These are phyloP conservation scores for Pichia sp. DNA, from an alignment of 1,139 yeast species.

Conservation along the genomic window DNA sequence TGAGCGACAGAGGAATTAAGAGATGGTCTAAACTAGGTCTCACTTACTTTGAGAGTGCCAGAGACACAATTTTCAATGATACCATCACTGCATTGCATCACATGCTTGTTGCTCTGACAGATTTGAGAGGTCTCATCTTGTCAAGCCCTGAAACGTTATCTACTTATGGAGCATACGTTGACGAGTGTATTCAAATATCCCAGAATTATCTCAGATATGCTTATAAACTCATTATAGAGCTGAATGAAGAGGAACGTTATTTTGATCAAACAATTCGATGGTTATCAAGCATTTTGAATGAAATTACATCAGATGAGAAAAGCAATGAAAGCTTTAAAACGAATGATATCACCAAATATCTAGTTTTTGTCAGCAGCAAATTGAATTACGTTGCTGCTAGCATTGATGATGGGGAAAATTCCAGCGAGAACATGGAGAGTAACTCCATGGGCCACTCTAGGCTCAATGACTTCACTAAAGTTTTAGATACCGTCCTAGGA, in stretches of 20 bases:
- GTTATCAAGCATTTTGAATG: conserved; percentile 30
- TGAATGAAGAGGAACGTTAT: conserved; percentile 45
- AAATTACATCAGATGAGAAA: conserved; percentile 26
- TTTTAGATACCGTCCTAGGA: conserved; percentile 13
- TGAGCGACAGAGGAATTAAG: conserved; percentile 65
- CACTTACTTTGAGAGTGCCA: conserved; percentile 40
- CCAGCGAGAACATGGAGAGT: neutral
- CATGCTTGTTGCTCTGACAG: conserved; percentile 40
- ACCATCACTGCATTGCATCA: conserved; percentile 56
- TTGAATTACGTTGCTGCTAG: conserved; percentile 4
- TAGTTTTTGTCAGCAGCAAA: conserved; percentile 17
- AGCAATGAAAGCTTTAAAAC: conserved; percentile 14
- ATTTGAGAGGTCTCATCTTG: conserved; percentile 39
- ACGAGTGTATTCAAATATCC: conserved; percentile 27
- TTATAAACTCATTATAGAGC: conserved; percentile 38
- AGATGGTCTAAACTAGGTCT: conserved; percentile 49
- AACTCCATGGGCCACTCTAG: conserved; percentile 4
- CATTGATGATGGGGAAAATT: neutral
- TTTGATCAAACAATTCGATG: conserved; percentile 48
- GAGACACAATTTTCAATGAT: conserved; percentile 41
- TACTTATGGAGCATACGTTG: conserved; percentile 25
- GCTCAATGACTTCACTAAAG: conserved; percentile 11
- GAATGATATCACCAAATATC: conserved; percentile 21
- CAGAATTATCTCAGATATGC: conserved; percentile 32
- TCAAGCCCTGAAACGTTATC: conserved; percentile 28